phyloP scores from a whole-genome alignment of 345 rosid genomes.

The Corymbia maculata region DNA sequence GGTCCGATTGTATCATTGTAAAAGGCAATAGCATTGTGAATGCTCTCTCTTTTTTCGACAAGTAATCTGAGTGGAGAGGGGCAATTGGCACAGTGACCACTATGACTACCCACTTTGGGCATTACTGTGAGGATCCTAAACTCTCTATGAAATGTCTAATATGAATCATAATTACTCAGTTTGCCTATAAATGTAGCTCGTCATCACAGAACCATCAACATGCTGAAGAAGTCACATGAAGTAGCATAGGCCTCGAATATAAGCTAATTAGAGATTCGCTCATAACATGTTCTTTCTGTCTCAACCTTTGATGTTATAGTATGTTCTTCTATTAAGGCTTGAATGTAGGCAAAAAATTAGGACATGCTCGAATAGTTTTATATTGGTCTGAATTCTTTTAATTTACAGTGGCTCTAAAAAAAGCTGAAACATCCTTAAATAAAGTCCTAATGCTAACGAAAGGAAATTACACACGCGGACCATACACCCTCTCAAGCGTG shows the following conservation, averaged over 20 bases:
- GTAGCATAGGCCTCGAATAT: not conserved
- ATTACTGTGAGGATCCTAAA: not conserved
- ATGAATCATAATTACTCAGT: not conserved
- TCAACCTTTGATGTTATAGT: not conserved
- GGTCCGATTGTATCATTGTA: fast-evolving
- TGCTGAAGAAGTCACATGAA: not conserved
- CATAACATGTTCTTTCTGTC: not conserved
- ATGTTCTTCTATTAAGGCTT: not conserved
- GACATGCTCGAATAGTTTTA: not conserved
- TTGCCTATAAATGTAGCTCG: fast-evolving
- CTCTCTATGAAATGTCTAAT: not conserved
- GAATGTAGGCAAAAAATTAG: not conserved
- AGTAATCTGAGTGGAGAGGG: not conserved
- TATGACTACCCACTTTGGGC: not conserved
- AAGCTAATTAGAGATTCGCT: not conserved
- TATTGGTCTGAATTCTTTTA: not conserved
- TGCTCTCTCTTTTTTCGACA: not conserved
- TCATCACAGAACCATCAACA: not conserved
- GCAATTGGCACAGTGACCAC: fast-evolving
- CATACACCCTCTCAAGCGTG: too few species aligned
- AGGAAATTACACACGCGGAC: not conserved
- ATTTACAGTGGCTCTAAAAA: not conserved
- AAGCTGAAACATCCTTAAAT: not conserved
- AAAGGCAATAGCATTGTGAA: not conserved
- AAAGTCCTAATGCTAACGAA: not conserved